Conservation (phyloP, 1,139 yeast species). For the Kodamaea fungicola region DNA sequence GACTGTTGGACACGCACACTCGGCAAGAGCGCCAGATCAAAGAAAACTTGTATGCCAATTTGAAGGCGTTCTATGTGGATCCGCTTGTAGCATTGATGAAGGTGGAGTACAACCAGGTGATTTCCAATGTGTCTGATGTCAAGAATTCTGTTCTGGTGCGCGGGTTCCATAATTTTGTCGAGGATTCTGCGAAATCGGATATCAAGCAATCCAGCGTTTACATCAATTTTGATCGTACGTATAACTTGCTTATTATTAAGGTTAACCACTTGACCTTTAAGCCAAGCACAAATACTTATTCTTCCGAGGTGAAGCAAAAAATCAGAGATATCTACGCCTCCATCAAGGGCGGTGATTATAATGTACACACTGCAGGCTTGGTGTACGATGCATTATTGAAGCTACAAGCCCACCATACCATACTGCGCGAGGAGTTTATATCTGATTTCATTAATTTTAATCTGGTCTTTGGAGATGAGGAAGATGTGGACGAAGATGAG, state of each 20-base stretch:
- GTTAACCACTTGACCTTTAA: slow-evolving; percentile 20
- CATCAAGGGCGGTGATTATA: slow-evolving; percentile 17
- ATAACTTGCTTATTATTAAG: slow-evolving; percentile 27
- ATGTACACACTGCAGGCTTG: slow-evolving; percentile 23
- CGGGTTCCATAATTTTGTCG: slow-evolving; percentile 15
- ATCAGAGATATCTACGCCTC: slow-evolving; percentile 11
- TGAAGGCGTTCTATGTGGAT: slow-evolving; percentile 36
- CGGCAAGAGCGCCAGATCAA: slow-evolving; percentile 33
- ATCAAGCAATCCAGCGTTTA: slow-evolving; percentile 27
- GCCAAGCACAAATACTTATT: slow-evolving; percentile 15
- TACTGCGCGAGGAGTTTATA: slow-evolving; percentile 29
- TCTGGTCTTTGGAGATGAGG: slow-evolving; percentile 13
- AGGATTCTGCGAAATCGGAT: background rate
- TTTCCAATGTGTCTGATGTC: slow-evolving; percentile 28
- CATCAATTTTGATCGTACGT: slow-evolving; percentile 23
- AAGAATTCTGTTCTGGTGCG: slow-evolving; percentile 27
- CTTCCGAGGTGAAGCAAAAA: slow-evolving; percentile 11
- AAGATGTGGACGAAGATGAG: slow-evolving; percentile 12
- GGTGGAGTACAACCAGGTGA: slow-evolving; percentile 29
- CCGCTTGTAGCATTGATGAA: slow-evolving; percentile 38
- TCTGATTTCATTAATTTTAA: slow-evolving; percentile 31
- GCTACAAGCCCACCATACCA: slow-evolving; percentile 15
- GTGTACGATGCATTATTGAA: slow-evolving; percentile 26
- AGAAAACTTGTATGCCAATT: slow-evolving; percentile 32
- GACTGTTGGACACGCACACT: slow-evolving; percentile 15